A percentile compares a stretch with the other conserved stretches of the same genome.
Evolutionary conservation across 805 yeast genomes (phyloP).

Genomic region (Ogataea allantospora): DNA sequence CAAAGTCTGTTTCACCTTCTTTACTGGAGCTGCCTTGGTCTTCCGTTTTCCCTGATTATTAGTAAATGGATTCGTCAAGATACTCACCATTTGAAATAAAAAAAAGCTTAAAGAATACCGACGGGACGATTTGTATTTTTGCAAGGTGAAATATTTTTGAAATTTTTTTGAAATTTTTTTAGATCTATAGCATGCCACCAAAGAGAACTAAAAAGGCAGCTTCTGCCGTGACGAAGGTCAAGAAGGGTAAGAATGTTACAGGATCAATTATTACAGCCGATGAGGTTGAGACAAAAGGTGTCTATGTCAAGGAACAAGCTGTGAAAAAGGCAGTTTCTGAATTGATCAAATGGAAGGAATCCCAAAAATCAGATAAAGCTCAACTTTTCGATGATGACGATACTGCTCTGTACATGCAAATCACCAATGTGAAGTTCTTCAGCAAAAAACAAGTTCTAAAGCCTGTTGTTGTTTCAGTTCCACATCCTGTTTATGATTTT

Average conservation of each 20-base stretch:
- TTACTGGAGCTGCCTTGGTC: constrained; percentile 79
- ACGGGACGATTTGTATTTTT: constrained; percentile 8
- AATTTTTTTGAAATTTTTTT: constrained; percentile 7
- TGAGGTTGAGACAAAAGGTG: constrained; percentile 47
- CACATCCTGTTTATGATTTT: constrained; percentile 45
- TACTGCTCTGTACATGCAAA: constrained; percentile 55
- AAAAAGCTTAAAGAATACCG: constrained; percentile 2
- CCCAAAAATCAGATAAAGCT: constrained; percentile 34
- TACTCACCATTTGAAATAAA: constrained; percentile 7
- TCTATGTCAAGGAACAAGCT: constrained; percentile 22
- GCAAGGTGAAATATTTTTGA: constrained; percentile 1
- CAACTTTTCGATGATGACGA: constrained; percentile 62
- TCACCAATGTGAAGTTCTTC: constrained; percentile 65
- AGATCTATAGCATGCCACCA: constrained; percentile 21
- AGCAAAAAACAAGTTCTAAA: constrained; percentile 58
- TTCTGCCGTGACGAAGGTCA: constrained; percentile 17
- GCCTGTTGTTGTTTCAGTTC: constrained; percentile 47
- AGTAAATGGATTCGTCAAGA: neutral
- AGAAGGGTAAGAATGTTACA: constrained; percentile 19
- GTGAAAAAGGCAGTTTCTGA: constrained; percentile 59
- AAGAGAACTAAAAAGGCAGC: constrained; percentile 19
- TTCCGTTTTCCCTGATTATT: constrained; percentile 51
- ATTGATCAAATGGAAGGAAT: constrained; percentile 56
- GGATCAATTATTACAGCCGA: constrained; percentile 17
- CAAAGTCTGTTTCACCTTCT: constrained; percentile 72